Evolutionary conservation across 2,329 filamentous ascomycete genomes (phyloP), one percentile per base, ranked within the genome.

Genomic region (Dissoconium aciculare): DNA sequence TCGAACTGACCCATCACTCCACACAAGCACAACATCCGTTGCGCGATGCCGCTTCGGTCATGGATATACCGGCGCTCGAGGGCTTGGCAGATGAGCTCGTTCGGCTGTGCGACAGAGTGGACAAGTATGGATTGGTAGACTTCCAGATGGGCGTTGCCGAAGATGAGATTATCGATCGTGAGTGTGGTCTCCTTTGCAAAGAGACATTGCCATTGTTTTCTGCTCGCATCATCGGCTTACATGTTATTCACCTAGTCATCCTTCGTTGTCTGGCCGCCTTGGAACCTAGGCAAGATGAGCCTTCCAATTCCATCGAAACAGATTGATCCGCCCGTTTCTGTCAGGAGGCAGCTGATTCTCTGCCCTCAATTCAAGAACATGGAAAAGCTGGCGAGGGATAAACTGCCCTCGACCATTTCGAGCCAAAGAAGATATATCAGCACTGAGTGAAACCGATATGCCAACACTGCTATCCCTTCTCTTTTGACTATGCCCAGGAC

Each of bases 131-230:
- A n/a, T 62, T 98, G 28, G 83, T 98, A 8, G 89, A 98, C 58
- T 98, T 95, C 53, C 79, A 95, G 49, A 91, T 93, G 60, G 89
- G 89, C 5, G 81, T 95, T 15, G 91, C 83, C 71, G 89, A 95
- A 57, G 85, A 95, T 51, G 74, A 81, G 50, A 94, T 95, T 45
- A 71, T 89, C 44, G 69, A 71, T 35, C 68, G 85, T 93, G 63
- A 58, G 80, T 66, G 16, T 17, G 16, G 12, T 17, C 27, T 29
- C n/a, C n/a, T n/a, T n/a, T n/a, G n/a, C n/a, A n/a, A n/a, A n/a
- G n/a, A n/a, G n/a, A n/a, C n/a, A n/a, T n/a, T n/a, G n/a, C n/a
- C n/a, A n/a, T n/a, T n/a, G n/a, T n/a, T n/a, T n/a, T n/a, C n/a
- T n/a, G n/a, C n/a, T n/a, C n/a, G n/a, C n/a, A n/a, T n/a, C n/a